Evolutionary conservation across 352 stramenopile genomes (phyloP).

Genomic region (Phytophthora podocarpi): DNA sequence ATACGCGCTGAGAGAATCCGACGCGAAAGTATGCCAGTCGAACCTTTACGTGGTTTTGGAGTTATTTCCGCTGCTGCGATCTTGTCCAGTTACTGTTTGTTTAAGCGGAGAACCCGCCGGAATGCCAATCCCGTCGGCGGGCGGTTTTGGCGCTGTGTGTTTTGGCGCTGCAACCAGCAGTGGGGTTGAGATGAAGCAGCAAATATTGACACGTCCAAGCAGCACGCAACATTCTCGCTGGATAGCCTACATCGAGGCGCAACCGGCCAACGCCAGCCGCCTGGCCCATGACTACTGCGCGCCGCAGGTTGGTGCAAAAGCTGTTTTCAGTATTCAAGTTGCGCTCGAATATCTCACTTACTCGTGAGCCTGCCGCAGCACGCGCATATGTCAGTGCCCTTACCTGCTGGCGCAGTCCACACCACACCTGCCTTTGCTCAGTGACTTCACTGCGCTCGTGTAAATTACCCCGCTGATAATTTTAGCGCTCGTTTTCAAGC

Average conservation of each 20-base stretch:
- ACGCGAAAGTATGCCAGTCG: constrained; percentile 19
- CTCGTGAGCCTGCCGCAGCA: not conserved
- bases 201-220: constrained; percentile 3
- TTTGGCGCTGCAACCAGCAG: constrained; percentile 15
- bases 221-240: constrained; percentile 22
- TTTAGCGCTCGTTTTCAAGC: constrained; percentile 23
- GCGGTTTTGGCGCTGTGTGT: constrained; percentile 12
- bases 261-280: constrained; percentile 12
- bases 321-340: constrained; percentile 28
- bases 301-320: constrained; percentile 15
- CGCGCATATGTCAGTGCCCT: not conserved
- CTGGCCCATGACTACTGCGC: constrained; percentile 19
- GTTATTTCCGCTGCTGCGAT: constrained; percentile 10
- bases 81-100: constrained; percentile 7
- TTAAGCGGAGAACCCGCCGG: constrained; percentile 19
- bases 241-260: constrained; percentile 21
- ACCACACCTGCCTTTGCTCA: too few relatives aligned
- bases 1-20: constrained; percentile 13
- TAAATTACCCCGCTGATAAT: constrained; percentile 45
- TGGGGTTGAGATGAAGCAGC: constrained; percentile 12
- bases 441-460: not conserved
- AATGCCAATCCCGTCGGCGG: constrained; percentile 20
- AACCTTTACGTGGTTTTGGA: constrained; percentile 9
- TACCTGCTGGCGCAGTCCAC: not conserved
- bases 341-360: not conserved